Base-by-base conservation (phyloP, 2,329 filamentous ascomycete species). In the Phyllosticta capitalensis region DNA sequence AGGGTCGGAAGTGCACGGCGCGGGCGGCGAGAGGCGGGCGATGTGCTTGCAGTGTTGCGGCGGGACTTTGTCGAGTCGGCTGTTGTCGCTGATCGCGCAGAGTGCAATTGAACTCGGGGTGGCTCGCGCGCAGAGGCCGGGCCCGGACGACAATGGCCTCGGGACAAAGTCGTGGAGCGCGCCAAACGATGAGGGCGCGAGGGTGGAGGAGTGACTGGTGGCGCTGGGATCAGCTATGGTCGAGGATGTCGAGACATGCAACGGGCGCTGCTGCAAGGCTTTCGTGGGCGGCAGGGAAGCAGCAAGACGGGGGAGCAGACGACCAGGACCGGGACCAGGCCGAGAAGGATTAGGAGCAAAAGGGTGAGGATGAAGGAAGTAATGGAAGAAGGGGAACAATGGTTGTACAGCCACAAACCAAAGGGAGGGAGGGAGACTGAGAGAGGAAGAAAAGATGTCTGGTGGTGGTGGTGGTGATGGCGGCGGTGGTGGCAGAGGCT, bases 71-170 rank as follows among this genome's bases (percentile, higher is more conserved):
- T 33, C 56, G 56, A 58, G 50, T 53, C 56, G 55, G 55, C 26
- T 52, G 55, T 50, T 33, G 55, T 50, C 51, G 56, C 56, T 58
- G 56, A 58, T 58, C 56, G 51, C 55, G 19, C 48, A 33, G 55
- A 20, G 55, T 30, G 55, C 55, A 57, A 58, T 58, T 58, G 56
- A 58, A 58, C 56, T 22, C 50, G 21, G 30, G 56, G n/a, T 58
- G 56, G 56, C 56, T 58, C 56, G 56, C 56, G 56, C 56, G 50
- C 56, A 48, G 20, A 51, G 28, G 56, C 22, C 54, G 54, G 54
- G 38, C 17, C 38, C 54, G 50, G 38, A 19, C 54, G 54, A 56
- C 38, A 33, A 55, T 10, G 24, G 14, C 19, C 19, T 54, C 19
- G 52, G 52, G 26, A 54, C 45, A 28, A n/a, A 26, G 17, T 26